Evolutionary conservation across 208 protist species (phyloP).

Genomic region (Leishmania martiniquensis): DNA sequence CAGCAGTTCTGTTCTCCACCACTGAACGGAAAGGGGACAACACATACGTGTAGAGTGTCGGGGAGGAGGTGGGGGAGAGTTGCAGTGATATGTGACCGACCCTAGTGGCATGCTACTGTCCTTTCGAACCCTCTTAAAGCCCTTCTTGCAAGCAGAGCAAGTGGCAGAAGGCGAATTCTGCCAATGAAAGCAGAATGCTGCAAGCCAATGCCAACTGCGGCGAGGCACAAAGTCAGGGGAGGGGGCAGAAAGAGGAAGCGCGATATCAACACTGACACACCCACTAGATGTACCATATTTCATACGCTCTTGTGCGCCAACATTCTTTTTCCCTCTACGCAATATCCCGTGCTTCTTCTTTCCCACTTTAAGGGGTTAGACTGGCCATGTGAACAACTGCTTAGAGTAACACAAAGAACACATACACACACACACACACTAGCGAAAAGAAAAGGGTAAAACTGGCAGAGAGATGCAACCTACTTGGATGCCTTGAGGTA

Average conservation of each 20-base stretch:
- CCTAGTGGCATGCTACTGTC: neutral
- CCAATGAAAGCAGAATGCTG: neutral
- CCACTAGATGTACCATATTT: neutral
- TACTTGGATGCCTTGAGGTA: constrained; percentile 57
- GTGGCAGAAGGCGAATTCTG: neutral
- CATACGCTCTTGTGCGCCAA: neutral
- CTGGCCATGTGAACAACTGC: neutral
- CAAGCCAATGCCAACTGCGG: neutral
- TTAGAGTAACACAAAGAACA: neutral
- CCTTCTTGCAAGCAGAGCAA: neutral
- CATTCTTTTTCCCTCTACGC: neutral
- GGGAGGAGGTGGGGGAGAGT: neutral
- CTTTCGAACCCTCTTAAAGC: neutral
- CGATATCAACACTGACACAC: neutral
- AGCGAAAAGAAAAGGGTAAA: neutral
- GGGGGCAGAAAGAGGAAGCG: neutral
- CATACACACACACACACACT: constrained; percentile 1
- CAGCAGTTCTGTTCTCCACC: neutral
- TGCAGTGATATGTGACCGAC: neutral
- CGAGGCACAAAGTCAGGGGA: neutral
- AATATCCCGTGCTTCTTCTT: neutral
- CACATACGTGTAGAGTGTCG: neutral
- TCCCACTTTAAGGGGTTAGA: neutral
- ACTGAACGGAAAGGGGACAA: neutral
- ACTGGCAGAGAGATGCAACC: neutral